Evolutionary conservation across 108 stramenopile species (phyloP).

Genomic region (Cyclostephanos invisitatus): DNA sequence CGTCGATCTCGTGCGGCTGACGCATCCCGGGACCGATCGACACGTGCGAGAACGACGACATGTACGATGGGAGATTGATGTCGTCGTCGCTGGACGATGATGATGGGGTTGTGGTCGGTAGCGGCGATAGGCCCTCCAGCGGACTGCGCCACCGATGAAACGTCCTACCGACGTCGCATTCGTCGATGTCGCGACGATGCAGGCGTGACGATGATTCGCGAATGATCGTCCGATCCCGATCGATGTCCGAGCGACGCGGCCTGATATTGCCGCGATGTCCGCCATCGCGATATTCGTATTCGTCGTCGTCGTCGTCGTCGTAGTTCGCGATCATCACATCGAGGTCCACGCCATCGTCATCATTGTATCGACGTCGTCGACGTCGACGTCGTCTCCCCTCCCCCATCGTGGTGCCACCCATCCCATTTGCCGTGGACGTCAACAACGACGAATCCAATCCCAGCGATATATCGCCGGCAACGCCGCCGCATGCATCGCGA

Average conservation of each 20-base stretch:
- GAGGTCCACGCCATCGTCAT: too few species aligned
- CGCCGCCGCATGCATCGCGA: too few species aligned
- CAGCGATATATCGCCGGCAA: too few species aligned
- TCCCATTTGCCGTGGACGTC: too few species aligned
- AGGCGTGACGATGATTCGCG: not conserved
- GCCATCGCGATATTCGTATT: too few species aligned
- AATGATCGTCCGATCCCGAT: not conserved
- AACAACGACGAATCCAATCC: too few species aligned
- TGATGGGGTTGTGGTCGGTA: conserved; percentile 1
- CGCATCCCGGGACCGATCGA: conserved; percentile 4
- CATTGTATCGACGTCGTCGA: too few species aligned
- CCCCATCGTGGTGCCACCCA: too few species aligned
- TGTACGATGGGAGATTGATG: not conserved
- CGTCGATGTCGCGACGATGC: not conserved
- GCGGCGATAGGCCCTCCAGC: conserved; percentile 24
- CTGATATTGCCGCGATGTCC: too few species aligned
- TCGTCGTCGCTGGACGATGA: conserved; percentile 10
- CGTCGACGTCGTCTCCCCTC: too few species aligned
- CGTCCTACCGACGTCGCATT: conserved; percentile 2
- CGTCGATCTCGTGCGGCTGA: conserved; percentile 23
- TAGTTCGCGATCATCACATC: too few species aligned
- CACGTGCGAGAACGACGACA: not conserved
- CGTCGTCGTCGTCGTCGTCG: too few species aligned
- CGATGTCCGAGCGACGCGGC: not conserved
- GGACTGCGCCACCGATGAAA: conserved; percentile 26